A percentile compares a stretch with the other conserved stretches of the same genome.
Evolutionary conservation across 106 monocot species (phyloP).

Genomic region (Acorus calamus): DNA sequence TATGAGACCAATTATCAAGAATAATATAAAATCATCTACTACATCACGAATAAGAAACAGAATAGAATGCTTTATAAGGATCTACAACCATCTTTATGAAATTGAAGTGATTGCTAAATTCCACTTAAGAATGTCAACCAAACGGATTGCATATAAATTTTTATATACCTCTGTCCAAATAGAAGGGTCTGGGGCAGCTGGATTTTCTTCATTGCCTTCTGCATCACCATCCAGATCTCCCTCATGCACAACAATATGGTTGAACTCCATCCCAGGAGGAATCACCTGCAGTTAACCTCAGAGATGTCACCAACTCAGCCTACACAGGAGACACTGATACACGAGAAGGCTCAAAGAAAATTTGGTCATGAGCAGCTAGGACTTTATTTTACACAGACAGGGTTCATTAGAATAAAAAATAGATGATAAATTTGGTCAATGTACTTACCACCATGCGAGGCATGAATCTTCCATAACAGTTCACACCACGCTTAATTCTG

Average conservation of each 20-base stretch:
- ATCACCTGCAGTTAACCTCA: slow-evolving; percentile 35
- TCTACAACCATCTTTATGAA: background rate
- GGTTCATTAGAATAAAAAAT: background rate
- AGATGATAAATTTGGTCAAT: background rate
- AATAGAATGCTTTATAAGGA: background rate
- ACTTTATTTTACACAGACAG: background rate
- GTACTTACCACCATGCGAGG: slow-evolving; percentile 89
- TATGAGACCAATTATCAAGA: background rate
- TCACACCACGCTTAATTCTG: slow-evolving; percentile 92
- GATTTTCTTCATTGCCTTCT: slow-evolving; percentile 64
- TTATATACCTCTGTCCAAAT: slow-evolving; percentile 86
- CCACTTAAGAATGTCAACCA: background rate
- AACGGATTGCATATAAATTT: background rate
- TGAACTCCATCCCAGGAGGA: slow-evolving; percentile 98
- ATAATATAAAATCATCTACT: no score
- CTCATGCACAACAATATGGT: slow-evolving; percentile 47
- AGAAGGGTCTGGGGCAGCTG: slow-evolving; percentile 59
- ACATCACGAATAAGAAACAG: background rate
- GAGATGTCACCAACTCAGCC: no score
- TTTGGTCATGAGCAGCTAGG: background rate
- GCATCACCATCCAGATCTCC: slow-evolving; percentile 58
- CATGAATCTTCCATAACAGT: slow-evolving; percentile 85
- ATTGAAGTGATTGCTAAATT: background rate
- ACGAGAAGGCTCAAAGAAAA: no score
- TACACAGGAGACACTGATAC: no score